Conservation (phyloP, 352 stramenopile genomes). For the Phytophthora agathidicida region DNA sequence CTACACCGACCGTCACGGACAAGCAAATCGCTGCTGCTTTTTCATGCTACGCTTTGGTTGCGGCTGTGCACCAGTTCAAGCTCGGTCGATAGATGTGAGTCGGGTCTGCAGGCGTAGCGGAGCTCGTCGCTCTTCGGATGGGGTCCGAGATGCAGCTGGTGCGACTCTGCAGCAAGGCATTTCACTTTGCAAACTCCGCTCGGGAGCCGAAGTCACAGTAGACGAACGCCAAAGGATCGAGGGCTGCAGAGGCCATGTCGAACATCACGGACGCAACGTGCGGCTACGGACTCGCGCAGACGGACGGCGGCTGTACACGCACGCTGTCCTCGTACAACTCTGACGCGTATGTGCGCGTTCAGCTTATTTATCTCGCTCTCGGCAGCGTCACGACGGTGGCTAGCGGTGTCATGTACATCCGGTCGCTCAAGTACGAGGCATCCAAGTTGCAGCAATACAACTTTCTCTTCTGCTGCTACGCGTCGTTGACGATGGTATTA, state of each 20-base stretch:
- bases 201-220: slow-evolving; percentile 4
- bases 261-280: slow-evolving; percentile 40
- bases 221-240: too few relatives aligned
- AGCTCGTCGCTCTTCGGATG: slow-evolving; percentile 31
- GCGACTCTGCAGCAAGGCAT: slow-evolving; percentile 6
- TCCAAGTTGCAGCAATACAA: slow-evolving; percentile 45
- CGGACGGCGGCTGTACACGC: slow-evolving; percentile 28
- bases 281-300: slow-evolving; percentile 37
- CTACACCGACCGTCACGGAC: slow-evolving; percentile 12
- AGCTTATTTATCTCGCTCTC: slow-evolving; percentile 41
- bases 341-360: slow-evolving; percentile 33
- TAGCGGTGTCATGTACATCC: slow-evolving; percentile 36
- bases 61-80: slow-evolving; percentile 25
- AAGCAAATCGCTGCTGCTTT: slow-evolving; percentile 29
- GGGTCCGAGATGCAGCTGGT: slow-evolving; percentile 17
- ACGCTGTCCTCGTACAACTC: slow-evolving; percentile 37
- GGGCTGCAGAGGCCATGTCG: too few relatives aligned
- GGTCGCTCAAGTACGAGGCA: slow-evolving; percentile 31
- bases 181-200: slow-evolving; percentile 31
- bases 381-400: slow-evolving; percentile 27
- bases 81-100: slow-evolving; percentile 30
- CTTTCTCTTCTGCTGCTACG: slow-evolving; percentile 47
- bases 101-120: slow-evolving; percentile 22
- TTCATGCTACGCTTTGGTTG: slow-evolving; percentile 18
- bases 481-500: slow-evolving; percentile 41